Evolutionary conservation across 169 alveolate genomes (phyloP).

Genomic region (Plasmodium coatneyi): DNA sequence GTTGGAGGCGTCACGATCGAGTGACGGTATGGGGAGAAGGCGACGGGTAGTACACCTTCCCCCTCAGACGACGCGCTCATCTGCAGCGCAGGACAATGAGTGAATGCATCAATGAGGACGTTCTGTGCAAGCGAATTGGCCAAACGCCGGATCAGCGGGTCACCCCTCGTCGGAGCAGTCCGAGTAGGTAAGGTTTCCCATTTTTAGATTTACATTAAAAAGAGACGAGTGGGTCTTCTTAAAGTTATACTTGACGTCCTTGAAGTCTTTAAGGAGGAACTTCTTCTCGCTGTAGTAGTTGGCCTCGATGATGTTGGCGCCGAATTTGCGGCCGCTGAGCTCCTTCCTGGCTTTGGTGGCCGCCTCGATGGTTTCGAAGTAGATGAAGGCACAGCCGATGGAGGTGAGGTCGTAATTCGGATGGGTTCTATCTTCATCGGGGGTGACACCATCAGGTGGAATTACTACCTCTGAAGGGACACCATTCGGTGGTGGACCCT

Average conservation of each 20-base stretch:
- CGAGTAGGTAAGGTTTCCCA: constrained; percentile 50
- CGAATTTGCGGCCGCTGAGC: constrained; percentile 82
- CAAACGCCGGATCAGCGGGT: too few relatives aligned
- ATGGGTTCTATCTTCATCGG: constrained; percentile 63
- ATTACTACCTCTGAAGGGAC: not conserved
- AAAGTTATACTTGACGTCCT: constrained; percentile 79
- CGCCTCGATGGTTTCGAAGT: constrained; percentile 78
- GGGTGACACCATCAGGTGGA: not conserved
- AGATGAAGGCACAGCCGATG: constrained; percentile 82
- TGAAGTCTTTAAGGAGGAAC: constrained; percentile 67
- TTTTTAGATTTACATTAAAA: constrained; percentile 26
- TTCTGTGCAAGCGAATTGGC: too few relatives aligned
- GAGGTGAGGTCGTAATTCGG: constrained; percentile 62
- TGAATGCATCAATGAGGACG: too few relatives aligned
- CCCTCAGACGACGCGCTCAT: too few relatives aligned
- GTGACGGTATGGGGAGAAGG: not conserved
- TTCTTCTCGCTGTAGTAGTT: constrained; percentile 79
- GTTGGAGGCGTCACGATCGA: not conserved
- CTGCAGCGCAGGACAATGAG: too few relatives aligned
- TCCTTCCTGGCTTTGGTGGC: constrained; percentile 83
- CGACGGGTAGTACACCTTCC: not conserved
- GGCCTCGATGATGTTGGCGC: constrained; percentile 82
- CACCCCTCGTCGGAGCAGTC: constrained; percentile 44
- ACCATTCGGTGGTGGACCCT: not conserved
- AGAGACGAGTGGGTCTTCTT: constrained; percentile 62